Base-by-base conservation (phyloP, 208 protist species). In the Leishmania mexicana region DNA sequence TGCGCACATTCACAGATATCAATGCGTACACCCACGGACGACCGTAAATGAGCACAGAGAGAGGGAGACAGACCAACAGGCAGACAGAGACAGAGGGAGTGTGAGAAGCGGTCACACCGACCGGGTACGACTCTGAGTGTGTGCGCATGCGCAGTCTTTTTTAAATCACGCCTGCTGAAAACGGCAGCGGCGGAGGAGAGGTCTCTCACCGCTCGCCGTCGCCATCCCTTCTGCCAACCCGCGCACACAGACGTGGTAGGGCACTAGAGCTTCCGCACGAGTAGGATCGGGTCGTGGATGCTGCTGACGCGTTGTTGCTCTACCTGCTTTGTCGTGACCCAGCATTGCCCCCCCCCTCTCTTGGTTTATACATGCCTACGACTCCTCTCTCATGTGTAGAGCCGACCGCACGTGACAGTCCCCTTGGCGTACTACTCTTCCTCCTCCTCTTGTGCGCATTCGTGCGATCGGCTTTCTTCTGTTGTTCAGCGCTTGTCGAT, bases 151-250 rank as follows among this genome's bases (percentile, higher is more conserved):
- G n/a, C 11, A 67, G 60, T 38, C n/a, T 67, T 38, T 3, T 15
- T 6, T 40, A 35, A 35, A 10, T 31, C 1, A 15, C 24, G n/a
- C n/a, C 13, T 40, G 28, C 60, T 24, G n/a, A 67, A 38, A 24
- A 15, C 24, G n/a, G 57, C 51, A 54, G 10, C 51, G 51, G 17
- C 17, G 10, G 51, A 54, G 51, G 24, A 40, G 74, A 68, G 60
- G 42, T 82, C 76, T 81, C 19, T 75, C 78, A 49, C 45, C 10
- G 10, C 8, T 45, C 28, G 42, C 28, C 42, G 57, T 62, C 57
- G 57, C 24, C 24, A 2, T 8, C 57, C 21, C 57, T n/a, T 7
- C 1, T 62, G 19, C 60, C 60, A 67, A 21, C 60, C 1, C 11
- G n/a, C 24, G 0, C 28, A n/a, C 19, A 62, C 11, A 24, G 28